Base-by-base conservation (phyloP, 2,329 filamentous ascomycete species). In the Aspergillus costaricaensis region DNA sequence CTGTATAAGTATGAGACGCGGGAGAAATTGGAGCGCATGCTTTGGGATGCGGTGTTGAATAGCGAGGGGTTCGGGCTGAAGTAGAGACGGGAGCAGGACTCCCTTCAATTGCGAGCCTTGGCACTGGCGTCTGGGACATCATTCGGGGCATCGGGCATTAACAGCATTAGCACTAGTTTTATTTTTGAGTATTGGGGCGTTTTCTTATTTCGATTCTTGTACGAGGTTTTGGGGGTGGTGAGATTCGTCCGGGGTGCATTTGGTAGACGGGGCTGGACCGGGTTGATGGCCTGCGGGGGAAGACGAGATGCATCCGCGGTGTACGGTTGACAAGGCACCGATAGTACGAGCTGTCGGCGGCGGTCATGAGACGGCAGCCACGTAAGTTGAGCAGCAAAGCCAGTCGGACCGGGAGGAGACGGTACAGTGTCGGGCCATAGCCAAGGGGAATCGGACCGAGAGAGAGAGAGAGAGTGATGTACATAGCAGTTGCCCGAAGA, bases 21-120 rank as follows among this genome's bases (percentile, higher is more conserved):
- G 67, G 83, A 87, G 71, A 88, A 85, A 66, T 74, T 96, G 61
- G 89, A 91, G 74, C 78, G 76, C 55, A 87, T 88, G 80, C 79
- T 97, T 32, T 96, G 92, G 92, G 85, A 86, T 63, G 93, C 93
- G 4, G 92, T 96, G n/a, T 81, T 86, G 65, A 92, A 93, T 76
- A 96, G 92, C 70, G 92, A 96, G 74, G 93, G 93, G 2, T 97
- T 97, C 82, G 92, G 92, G 32, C 81, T 97, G 74, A 95, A 93
- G 62, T 75, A 64, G 49, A 44, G 19, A 44, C 36, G 36, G 52
- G 43, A 49, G 59, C 55, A 48, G 56, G 50, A 53, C 61, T 60
- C 51, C 58, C 55, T 48, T 47, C 51, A 58, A 52, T 55, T 32
- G 51, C 27, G 9, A 15, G 30, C 43, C 15, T 9, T 32, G 56